Evolutionary conservation across 202 grass and related monocot genomes (phyloP).

Genomic region (Miscanthus sacchariflorus): DNA sequence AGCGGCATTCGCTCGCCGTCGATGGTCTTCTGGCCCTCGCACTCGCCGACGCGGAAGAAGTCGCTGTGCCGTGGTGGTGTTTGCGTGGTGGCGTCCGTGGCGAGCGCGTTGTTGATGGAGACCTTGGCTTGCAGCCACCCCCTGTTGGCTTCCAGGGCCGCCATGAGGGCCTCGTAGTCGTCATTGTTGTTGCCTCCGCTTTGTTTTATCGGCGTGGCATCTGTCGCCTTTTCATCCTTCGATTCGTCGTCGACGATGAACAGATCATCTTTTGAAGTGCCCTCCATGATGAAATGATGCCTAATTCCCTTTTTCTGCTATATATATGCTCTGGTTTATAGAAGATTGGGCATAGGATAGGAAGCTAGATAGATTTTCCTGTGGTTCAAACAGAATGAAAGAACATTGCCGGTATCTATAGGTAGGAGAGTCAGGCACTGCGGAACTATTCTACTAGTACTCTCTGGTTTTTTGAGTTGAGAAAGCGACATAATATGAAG

Average conservation of each 20-base stretch:
- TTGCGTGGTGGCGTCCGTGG: not conserved
- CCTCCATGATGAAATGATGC: conserved; percentile 23
- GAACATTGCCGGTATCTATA: conserved; percentile 25
- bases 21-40: conserved; percentile 55
- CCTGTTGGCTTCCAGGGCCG: conserved; percentile 37
- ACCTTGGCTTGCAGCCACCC: conserved; percentile 53
- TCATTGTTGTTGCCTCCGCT: not conserved
- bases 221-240: conserved; percentile 24
- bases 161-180: conserved; percentile 36
- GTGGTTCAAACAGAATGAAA: not conserved
- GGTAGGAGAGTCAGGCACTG: not conserved
- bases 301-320: not conserved
- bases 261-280: not conserved
- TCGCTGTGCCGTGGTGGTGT: not conserved
- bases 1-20: conserved; percentile 58
- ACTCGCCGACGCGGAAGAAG: conserved; percentile 53
- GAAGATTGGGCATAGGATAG: too few relatives aligned
- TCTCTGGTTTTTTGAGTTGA: not conserved
- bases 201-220: too few relatives aligned
- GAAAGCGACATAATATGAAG: not conserved
- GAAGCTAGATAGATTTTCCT: not conserved
- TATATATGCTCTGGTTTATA: not conserved
- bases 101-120: conserved; percentile 36
- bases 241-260: not conserved
- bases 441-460: not conserved